A percentile compares a stretch with the other conserved stretches of the same genome.
Conservation (phyloP, 208 protist genomes). For the Acanthamoeba lenticulata region DNA sequence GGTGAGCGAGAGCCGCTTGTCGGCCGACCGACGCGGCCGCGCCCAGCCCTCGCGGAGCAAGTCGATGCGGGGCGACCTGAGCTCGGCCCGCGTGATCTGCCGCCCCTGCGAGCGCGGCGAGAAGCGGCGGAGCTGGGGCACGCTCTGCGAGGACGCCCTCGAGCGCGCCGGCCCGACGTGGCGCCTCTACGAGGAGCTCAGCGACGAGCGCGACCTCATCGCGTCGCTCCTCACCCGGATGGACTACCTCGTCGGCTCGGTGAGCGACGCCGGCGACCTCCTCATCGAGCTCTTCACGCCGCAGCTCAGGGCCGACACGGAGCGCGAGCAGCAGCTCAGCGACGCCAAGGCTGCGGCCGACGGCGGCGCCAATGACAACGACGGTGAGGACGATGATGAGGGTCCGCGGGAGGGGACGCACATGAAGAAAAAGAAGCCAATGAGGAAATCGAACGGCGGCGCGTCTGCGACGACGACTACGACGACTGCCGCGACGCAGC, state of each 20-base stretch:
- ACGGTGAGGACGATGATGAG: neutral
- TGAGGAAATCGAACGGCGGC: too few relatives aligned
- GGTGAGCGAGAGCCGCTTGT: neutral
- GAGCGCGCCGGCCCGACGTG: neutral
- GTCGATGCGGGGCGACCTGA: too few relatives aligned
- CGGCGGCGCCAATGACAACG: neutral
- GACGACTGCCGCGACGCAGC: too few relatives aligned
- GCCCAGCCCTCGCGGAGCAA: neutral
- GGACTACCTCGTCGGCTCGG: neutral
- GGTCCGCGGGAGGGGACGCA: too few relatives aligned
- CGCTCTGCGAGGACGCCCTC: neutral
- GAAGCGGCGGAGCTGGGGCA: neutral
- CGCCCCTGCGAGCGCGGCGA: neutral
- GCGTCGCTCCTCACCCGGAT: neutral
- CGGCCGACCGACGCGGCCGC: neutral
- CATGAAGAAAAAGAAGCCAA: too few relatives aligned
- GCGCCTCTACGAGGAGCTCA: neutral
- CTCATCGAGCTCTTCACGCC: constrained; percentile 39
- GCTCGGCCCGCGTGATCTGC: neutral
- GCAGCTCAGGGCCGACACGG: neutral
- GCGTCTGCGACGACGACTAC: too few relatives aligned
- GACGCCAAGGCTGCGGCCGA: neutral
- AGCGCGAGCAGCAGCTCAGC: neutral
- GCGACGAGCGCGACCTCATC: neutral
- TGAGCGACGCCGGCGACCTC: constrained; percentile 10